Evolutionary conservation across 164 flowering plant species (phyloP), one percentile per base, ranked within the genome.

Genomic region (Protea cynaroides): DNA sequence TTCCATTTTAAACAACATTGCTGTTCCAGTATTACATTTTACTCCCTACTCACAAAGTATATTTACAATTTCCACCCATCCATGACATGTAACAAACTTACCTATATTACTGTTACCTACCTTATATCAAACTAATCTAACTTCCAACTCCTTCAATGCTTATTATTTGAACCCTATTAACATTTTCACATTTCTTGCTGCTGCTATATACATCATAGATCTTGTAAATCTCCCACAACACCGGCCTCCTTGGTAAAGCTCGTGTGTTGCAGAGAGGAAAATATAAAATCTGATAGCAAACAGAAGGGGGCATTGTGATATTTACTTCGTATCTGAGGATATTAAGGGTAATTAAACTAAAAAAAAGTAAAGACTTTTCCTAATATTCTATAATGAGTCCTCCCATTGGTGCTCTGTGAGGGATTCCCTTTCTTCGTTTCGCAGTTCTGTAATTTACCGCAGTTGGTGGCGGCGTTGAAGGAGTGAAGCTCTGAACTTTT

Each of bases 341-440:
- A 34, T 22, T 22, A 58, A 24, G 55, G 34, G 65, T 49, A 72
- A 62, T 64, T 53, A 62, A 56, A 29, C 43, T n/a, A n/a, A 1
- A 18, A 10, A 62, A 63, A n/a, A 17, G 25, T 5, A 23, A 34
- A 22, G 61, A 46, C 14, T 37, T 38, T n/a, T n/a, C n/a, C 67
- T 72, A 87, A 65, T 79, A 84, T 70, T 88, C 84, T 68, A 85
- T 65, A 18, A 81, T 40, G 10, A 81, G 77, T 62, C 89, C 90
- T 62, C 94, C 90, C 78, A 85, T 73, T 7, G 96, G 98, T 60
- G 98, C 83, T 64, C 97, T 76, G 74, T 87, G 97, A 4, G 99
- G 99, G 56, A 87, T 83, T 8, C 97, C 97, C 89, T 91, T 94
- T 65, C 97, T 88, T 56, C 97, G 67, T 79, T 86, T 91, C 58